phyloP scores from a whole-genome alignment of 176 grass and related monocot species.

The Zoysia japonica region DNA sequence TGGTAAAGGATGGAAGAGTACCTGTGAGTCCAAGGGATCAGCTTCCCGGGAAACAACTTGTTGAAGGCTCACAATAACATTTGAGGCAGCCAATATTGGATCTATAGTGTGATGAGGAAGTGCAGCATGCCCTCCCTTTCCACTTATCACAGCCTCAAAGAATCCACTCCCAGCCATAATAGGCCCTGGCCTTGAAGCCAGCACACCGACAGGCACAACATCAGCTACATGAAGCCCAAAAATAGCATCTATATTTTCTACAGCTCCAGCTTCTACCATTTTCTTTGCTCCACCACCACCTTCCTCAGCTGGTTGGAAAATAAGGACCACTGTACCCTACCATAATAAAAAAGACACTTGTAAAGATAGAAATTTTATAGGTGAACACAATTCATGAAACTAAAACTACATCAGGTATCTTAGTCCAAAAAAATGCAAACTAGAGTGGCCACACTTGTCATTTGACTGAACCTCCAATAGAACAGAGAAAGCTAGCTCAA shows the following conservation, averaged over 20 bases:
- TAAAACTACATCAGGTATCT: no score
- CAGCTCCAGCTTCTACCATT: slow-evolving; percentile 82
- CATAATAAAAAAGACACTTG: slow-evolving; percentile 25
- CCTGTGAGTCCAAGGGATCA: slow-evolving; percentile 96
- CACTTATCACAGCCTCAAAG: slow-evolving; percentile 88
- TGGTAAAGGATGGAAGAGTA: slow-evolving; percentile 37
- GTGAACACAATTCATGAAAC: neutral
- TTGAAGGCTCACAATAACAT: slow-evolving; percentile 93
- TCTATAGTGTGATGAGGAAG: slow-evolving; percentile 96
- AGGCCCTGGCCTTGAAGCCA: slow-evolving; percentile 72
- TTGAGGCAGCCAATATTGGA: slow-evolving; percentile 93
- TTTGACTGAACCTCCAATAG: slow-evolving; percentile 13
- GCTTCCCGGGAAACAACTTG: slow-evolving; percentile 95
- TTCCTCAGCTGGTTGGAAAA: slow-evolving; percentile 98
- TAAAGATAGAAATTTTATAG: slow-evolving; percentile 2
- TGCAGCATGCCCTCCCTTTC: slow-evolving; percentile 92
- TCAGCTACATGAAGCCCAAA: slow-evolving; percentile 76
- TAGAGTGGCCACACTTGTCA: neutral
- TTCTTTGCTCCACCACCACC: slow-evolving; percentile 79
- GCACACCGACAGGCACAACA: slow-evolving; percentile 51
- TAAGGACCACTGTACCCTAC: slow-evolving; percentile 73
- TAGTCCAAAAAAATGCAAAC: neutral
- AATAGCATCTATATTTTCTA: slow-evolving; percentile 80
- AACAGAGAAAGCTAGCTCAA: neutral
- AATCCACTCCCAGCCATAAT: slow-evolving; percentile 88